phyloP scores from a whole-genome alignment of 2,329 filamentous ascomycete genomes.

The Lomentospora prolificans region DNA sequence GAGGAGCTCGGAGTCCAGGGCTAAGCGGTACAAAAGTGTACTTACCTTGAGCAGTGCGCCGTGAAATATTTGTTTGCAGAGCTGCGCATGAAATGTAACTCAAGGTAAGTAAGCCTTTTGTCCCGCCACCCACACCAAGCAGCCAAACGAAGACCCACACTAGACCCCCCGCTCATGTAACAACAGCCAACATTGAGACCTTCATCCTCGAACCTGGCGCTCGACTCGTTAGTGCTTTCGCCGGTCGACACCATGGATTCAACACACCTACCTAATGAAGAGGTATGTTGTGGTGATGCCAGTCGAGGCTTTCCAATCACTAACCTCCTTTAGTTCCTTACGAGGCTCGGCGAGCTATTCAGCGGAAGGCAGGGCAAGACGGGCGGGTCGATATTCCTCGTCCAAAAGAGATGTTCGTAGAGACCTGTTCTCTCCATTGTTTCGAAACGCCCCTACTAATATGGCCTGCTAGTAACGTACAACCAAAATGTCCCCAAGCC shows the following conservation, averaged over 20 bases:
- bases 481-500: constrained; percentile 32
- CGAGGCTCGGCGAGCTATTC: constrained; percentile 45
- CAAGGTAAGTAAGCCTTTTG: no score
- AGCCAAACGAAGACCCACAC: background rate
- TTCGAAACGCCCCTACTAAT: background rate
- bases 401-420: constrained; percentile 62
- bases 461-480: constrained; percentile 30
- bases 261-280: background rate
- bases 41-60: no score
- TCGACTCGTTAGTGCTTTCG: background rate
- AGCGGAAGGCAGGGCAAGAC: constrained; percentile 54
- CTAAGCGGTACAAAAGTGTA: no score
- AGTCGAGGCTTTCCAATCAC: constrained; percentile 27
- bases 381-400: constrained; percentile 65
- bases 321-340: constrained; percentile 3
- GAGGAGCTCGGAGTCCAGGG: no score
- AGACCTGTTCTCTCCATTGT: background rate
- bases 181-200: background rate
- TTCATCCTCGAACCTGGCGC: background rate
- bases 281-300: background rate
- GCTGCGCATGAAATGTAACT: no score
- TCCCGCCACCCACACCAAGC: no score
- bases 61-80: no score
- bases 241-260: background rate
- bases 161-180: background rate